Evolutionary conservation across 495 filamentous ascomycete species (phyloP), one percentile per base, ranked within the genome.

Genomic region (Amniculicola lignicola): DNA sequence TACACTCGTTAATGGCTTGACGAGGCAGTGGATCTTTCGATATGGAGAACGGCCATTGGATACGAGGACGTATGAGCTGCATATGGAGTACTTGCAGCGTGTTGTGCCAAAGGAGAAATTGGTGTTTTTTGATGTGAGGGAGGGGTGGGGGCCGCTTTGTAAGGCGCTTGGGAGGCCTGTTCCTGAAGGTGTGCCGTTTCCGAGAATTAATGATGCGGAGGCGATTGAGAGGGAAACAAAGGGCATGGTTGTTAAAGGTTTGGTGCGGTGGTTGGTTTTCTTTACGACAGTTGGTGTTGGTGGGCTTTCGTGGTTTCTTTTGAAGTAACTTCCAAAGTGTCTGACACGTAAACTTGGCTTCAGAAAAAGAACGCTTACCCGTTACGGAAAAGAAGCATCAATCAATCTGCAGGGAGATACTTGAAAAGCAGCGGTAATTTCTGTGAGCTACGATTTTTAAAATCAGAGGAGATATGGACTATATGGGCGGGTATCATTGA

Each of bases 61-160:
- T 3, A 47, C 21, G 11, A 40, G 38, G 33, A 21, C 23, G 3
- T 35, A 42, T 14, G 2, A 52, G n/a, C 10, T 14, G 4, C 55
- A 59, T 27, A 52, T 52, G 28, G 55, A 24, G 21, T 59, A 24
- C 2, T 24, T 59, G 29, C 52, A 53, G 44, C n/a, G 21, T 19
- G 33, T 50, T 3, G 58, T 62, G 3, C 62, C 62, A 4, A n/a
- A 31, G n/a, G 58, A 62, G 10, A 14, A 24, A 2, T 31, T 61
- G 19, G 31, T 64, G 2, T 61, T 63, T 29, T 64, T 45, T 33
- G 15, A 40, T 19, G 46, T 62, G 10, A 46, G 45, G 33, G 57
- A 64, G 10, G 62, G 62, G 5, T 64, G 62, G 62, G 62, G 42
- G 21, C 62, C 57, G 23, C 50, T 64, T 37, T 64, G 62, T 29